Evolutionary conservation across 108 stramenopile genomes (phyloP).

Genomic region (Pseudonitzschia delicatissima): DNA sequence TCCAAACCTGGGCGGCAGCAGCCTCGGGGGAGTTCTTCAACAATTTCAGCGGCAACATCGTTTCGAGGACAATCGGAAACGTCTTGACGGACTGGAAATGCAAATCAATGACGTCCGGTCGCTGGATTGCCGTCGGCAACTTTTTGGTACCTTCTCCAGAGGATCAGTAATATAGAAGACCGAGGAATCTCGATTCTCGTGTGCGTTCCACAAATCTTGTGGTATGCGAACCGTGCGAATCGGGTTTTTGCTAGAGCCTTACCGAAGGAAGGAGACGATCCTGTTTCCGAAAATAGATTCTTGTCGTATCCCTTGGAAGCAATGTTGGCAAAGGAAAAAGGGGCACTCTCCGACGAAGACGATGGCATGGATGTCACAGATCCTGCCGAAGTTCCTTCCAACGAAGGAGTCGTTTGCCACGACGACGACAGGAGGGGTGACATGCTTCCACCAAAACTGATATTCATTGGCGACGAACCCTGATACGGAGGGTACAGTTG

Average conservation of each 20-base stretch:
- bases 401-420: constrained; percentile 1
- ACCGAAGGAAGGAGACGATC: constrained; percentile 2
- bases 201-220: constrained; percentile 60
- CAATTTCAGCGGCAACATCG: constrained; percentile 39
- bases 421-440: constrained; percentile 13
- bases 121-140: constrained; percentile 11
- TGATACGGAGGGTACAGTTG: neutral
- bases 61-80: constrained; percentile 41
- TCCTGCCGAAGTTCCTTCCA: neutral
- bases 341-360: constrained; percentile 3
- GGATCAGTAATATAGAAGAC: constrained; percentile 61
- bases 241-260: neutral
- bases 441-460: constrained; percentile 2
- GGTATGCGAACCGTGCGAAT: constrained; percentile 52
- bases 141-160: constrained; percentile 42
- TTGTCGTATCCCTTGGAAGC: constrained; percentile 49
- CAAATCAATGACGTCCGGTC: constrained; percentile 55
- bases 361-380: neutral
- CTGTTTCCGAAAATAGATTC: constrained; percentile 13
- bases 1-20: constrained; percentile 59
- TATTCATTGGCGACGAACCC: neutral
- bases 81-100: constrained; percentile 72
- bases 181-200: constrained; percentile 47
- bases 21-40: no score
- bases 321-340: constrained; percentile 52